phyloP scores from a whole-genome alignment of 208 protist species.

The Balamuthia mandrillaris region DNA sequence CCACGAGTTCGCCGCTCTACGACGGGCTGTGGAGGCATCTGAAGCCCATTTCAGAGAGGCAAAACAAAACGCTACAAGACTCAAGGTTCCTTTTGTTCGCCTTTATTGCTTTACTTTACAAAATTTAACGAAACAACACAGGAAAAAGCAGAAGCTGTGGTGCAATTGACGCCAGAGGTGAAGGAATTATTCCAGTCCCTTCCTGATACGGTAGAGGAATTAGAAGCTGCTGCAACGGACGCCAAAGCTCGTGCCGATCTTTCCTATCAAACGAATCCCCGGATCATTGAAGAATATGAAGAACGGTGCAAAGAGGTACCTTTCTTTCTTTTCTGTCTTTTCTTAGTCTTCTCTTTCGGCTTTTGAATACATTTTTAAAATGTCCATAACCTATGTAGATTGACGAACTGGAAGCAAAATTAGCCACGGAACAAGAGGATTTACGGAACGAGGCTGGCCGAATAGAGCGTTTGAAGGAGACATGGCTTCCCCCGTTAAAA shows the following conservation, averaged over 20 bases:
- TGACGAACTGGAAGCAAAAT: too few relatives aligned
- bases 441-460: too few relatives aligned
- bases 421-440: too few relatives aligned
- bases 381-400: too few relatives aligned
- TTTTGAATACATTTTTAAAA: too few relatives aligned
- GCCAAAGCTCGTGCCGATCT: background rate
- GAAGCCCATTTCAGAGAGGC: background rate
- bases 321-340: too few relatives aligned
- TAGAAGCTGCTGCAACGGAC: slow-evolving; percentile 28
- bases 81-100: background rate
- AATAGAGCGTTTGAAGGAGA: background rate
- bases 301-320: slow-evolving; percentile 45
- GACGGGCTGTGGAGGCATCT: background rate
- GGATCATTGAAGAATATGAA: slow-evolving; percentile 49
- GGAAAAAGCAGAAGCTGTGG: background rate
- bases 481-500: slow-evolving; percentile 41
- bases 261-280: slow-evolving; percentile 35
- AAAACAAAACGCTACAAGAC: background rate
- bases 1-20: background rate
- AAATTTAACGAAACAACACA: background rate
- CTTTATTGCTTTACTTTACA: background rate
- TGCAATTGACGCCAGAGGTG: background rate
- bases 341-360: too few relatives aligned
- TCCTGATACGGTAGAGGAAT: slow-evolving; percentile 27
- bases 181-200: background rate